Evolutionary conservation across 768 basidiomycete species (phyloP).

Genomic region (Rhizopogon rudus): DNA sequence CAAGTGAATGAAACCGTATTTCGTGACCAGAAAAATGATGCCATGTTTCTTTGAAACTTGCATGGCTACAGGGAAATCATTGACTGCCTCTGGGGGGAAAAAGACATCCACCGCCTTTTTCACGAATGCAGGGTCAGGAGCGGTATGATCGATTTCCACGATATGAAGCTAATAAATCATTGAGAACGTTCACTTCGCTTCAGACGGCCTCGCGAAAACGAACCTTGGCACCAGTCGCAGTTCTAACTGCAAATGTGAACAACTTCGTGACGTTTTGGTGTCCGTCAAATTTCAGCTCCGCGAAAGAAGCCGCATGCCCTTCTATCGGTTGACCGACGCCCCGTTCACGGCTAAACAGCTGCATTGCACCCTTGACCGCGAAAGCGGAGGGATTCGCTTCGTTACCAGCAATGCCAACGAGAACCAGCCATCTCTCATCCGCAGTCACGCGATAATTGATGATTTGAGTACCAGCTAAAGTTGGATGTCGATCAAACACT

Average conservation of each 20-base stretch:
- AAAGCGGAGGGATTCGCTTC: slow-evolving; percentile 90
- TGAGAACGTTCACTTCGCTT: slow-evolving; percentile 7
- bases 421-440: slow-evolving; percentile 97
- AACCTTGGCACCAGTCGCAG: slow-evolving; percentile 97
- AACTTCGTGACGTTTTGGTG: slow-evolving; percentile 82
- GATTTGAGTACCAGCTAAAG: slow-evolving; percentile 92
- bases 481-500: slow-evolving; percentile 93
- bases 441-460: slow-evolving; percentile 94
- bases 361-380: slow-evolving; percentile 99
- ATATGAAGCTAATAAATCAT: slow-evolving; percentile 75
- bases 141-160: slow-evolving; percentile 95
- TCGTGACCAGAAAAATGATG: slow-evolving; percentile 95
- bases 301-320: slow-evolving; percentile 96
- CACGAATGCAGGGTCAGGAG: slow-evolving; percentile 85
- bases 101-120: slow-evolving; percentile 99
- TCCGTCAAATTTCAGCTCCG: slow-evolving; percentile 87
- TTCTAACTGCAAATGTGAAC: slow-evolving; percentile 93
- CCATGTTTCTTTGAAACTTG: slow-evolving; percentile 97
- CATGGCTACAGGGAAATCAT: slow-evolving; percentile 99
- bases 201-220: slow-evolving; percentile 15
- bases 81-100: slow-evolving; percentile 97
- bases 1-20: slow-evolving; percentile 98
- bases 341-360: slow-evolving; percentile 89
- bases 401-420: slow-evolving; percentile 92
- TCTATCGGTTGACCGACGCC: slow-evolving; percentile 97